These are phyloP conservation scores for Sutorius australiensis DNA, from an alignment of 768 basidiomycete genomes.

Conservation along the genomic window DNA sequence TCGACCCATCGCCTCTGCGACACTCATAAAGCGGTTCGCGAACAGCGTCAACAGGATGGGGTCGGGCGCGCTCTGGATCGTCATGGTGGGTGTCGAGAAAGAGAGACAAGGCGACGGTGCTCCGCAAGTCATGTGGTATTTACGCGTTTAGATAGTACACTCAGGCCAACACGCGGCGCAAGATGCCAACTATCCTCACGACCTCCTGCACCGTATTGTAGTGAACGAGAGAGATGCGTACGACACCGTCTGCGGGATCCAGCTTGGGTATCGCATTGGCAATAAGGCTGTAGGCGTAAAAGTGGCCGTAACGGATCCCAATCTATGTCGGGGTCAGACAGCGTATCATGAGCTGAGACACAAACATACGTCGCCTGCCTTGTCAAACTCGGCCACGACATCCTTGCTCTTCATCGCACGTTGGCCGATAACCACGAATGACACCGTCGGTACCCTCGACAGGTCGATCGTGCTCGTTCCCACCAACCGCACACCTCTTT, in stretches of 20 bases:
- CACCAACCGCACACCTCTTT: constrained; percentile 62
- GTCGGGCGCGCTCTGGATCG: constrained; percentile 50
- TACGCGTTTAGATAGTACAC: not conserved
- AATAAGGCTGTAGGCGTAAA: constrained; percentile 68
- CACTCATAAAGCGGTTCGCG: constrained; percentile 96
- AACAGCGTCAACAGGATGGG: constrained; percentile 89
- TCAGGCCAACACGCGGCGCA: constrained; percentile 47
- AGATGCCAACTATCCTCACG: constrained; percentile 49
- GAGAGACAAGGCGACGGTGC: not conserved
- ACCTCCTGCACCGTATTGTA: constrained; percentile 78
- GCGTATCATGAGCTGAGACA: not conserved
- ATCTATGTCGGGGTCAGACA: constrained; percentile 40
- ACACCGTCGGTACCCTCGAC: constrained; percentile 61
- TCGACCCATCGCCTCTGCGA: constrained; percentile 93
- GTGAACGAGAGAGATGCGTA: constrained; percentile 74
- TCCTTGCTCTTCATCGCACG: constrained; percentile 55
- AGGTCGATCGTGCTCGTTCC: constrained; percentile 48
- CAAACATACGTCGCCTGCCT: constrained; percentile 55
- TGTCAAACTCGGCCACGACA: constrained; percentile 62
- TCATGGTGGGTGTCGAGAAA: constrained; percentile 7
- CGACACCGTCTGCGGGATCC: constrained; percentile 61
- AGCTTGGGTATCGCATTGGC: constrained; percentile 51
- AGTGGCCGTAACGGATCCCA: constrained; percentile 76
- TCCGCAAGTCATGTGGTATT: constrained; percentile 1
- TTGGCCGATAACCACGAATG: constrained; percentile 64